Evolutionary conservation across 2,329 filamentous ascomycete genomes (phyloP).

Genomic region (Penicillium crustosum): DNA sequence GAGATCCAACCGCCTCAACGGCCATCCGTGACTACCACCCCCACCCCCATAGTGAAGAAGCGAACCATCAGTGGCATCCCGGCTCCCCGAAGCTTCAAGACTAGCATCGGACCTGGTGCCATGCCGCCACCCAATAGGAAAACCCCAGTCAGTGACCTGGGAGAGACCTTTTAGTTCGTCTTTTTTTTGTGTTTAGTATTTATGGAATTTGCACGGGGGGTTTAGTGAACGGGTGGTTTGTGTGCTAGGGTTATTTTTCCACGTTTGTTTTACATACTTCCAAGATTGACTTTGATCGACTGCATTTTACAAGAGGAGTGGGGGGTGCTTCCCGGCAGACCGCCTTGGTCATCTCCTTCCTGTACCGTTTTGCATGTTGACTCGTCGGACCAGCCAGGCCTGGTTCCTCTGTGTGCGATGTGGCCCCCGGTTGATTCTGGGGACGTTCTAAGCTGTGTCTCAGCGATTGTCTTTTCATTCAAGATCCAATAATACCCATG

Average conservation of each 20-base stretch:
- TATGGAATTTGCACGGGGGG: background rate
- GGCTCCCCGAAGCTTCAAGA: constrained; percentile 41
- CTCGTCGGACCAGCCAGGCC: constrained; percentile 2
- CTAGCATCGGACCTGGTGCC: constrained; percentile 42
- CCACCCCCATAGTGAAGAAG: constrained; percentile 48
- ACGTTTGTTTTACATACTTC: constrained; percentile 5
- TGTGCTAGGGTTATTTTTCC: background rate
- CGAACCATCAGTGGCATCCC: constrained; percentile 53
- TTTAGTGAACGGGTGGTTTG: background rate
- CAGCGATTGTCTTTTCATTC: constrained; percentile 35
- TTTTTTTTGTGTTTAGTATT: background rate
- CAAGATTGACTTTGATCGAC: background rate
- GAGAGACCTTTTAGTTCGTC: constrained; percentile 56
- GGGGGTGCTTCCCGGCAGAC: background rate
- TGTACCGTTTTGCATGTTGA: constrained; percentile 4
- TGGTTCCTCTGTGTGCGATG: constrained; percentile 6
- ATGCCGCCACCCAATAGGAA: constrained; percentile 51
- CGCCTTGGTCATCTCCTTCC: background rate
- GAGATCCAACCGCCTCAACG: constrained; percentile 38
- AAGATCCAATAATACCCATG: constrained; percentile 39
- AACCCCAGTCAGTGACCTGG: constrained; percentile 54
- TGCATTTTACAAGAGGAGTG: background rate
- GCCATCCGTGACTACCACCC: constrained; percentile 51
- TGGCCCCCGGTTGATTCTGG: constrained; percentile 21
- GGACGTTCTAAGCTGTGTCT: constrained; percentile 41